A percentile compares a stretch with the other conserved stretches of the same genome.
phyloP scores from a whole-genome alignment of 192 early-diverging fungal species.

The Mortierella hygrophila region DNA sequence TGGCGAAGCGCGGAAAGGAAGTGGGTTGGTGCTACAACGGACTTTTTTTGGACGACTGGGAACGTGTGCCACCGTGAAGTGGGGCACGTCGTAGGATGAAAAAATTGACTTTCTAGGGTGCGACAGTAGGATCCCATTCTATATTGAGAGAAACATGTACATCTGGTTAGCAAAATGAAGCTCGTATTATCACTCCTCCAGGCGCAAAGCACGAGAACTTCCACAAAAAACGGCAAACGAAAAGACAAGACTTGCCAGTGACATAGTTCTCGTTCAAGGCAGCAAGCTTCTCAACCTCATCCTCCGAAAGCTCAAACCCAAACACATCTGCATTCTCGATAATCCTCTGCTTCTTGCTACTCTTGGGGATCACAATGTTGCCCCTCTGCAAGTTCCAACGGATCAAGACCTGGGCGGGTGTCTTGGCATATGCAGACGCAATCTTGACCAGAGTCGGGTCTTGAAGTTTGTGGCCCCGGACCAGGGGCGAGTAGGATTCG shows the following conservation, averaged over 20 bases:
- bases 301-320: constrained; percentile 66
- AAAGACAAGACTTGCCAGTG: constrained; percentile 48
- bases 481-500: constrained; percentile 69
- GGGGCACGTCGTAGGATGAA: too few species aligned
- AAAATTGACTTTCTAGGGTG: not conserved
- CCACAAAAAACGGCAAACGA: too few species aligned
- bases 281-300: constrained; percentile 68
- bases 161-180: not conserved
- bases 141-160: not conserved
- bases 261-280: constrained; percentile 65
- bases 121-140: constrained; percentile 40
- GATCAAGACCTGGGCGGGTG: constrained; percentile 69
- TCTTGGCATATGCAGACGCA: constrained; percentile 63
- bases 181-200: not conserved
- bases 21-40: too few species aligned
- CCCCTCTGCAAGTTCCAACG: constrained; percentile 72
- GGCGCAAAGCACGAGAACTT: too few species aligned
- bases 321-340: constrained; percentile 70
- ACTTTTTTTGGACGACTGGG: too few species aligned
- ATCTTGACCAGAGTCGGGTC: constrained; percentile 63
- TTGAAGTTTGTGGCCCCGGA: constrained; percentile 56
- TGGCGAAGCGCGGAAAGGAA: too few species aligned
- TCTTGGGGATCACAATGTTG: constrained; percentile 70
- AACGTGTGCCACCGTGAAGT: too few species aligned
- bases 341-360: constrained; percentile 61